Percentiles rank a stretch among this genome's conserved stretches.
Conservation (phyloP, 257 asterid species). For the Fraxinus excelsior region DNA sequence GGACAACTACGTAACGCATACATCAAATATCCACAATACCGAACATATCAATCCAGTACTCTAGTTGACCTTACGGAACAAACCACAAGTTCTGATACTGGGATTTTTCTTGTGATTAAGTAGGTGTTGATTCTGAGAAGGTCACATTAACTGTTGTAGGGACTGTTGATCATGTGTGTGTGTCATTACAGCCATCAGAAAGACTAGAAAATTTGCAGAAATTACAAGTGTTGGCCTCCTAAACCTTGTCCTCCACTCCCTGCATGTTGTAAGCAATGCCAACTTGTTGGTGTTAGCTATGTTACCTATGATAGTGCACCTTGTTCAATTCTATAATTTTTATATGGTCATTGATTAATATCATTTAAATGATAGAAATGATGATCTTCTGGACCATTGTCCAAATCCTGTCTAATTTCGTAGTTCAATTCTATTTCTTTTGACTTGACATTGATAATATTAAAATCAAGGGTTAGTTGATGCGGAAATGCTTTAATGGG, state of each 20-base stretch:
- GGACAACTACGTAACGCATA: too few relatives aligned
- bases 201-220: slow-evolving; percentile 23
- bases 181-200: slow-evolving; percentile 19
- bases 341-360: background rate
- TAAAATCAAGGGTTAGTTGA: too few relatives aligned
- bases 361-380: too few relatives aligned
- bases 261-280: slow-evolving; percentile 34
- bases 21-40: too few relatives aligned
- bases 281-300: slow-evolving; percentile 19
- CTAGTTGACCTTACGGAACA: too few relatives aligned
- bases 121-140: slow-evolving; percentile 38
- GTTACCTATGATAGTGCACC: slow-evolving; percentile 8
- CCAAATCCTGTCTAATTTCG: too few relatives aligned
- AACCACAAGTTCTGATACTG: background rate
- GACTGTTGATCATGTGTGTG: slow-evolving; percentile 34
- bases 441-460: too few relatives aligned
- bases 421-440: too few relatives aligned
- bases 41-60: too few relatives aligned
- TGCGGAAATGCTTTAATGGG: too few relatives aligned
- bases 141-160: slow-evolving; percentile 34
- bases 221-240: slow-evolving; percentile 31
- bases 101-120: background rate
- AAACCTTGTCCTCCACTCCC: slow-evolving; percentile 17
- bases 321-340: slow-evolving; percentile 23
- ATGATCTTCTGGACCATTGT: too few relatives aligned